Conservation (phyloP, 2,329 filamentous ascomycete genomes). For the Talaromyces marneffei region DNA sequence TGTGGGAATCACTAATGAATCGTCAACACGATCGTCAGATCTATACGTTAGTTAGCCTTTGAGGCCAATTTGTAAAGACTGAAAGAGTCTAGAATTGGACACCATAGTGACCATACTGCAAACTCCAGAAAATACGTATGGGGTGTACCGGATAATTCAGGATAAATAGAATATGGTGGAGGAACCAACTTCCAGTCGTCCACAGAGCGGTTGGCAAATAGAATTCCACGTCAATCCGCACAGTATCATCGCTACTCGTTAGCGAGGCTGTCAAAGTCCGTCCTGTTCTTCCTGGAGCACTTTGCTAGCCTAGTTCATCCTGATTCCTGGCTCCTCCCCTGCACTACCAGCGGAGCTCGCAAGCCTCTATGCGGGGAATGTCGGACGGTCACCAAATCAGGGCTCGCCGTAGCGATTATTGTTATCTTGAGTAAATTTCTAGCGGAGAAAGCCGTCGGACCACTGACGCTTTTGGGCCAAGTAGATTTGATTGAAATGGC, state of each 20-base stretch:
- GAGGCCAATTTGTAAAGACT: not conserved
- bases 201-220: not conserved
- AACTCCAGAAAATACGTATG: not conserved
- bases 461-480: not conserved
- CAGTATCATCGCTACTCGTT: not conserved
- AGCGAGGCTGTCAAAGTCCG: not conserved
- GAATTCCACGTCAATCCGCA: not conserved
- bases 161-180: not conserved
- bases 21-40: not conserved
- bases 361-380: slow-evolving; percentile 7
- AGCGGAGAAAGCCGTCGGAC: not conserved
- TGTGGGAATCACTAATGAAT: not conserved
- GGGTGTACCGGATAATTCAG: not conserved
- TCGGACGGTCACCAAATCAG: slow-evolving; percentile 2
- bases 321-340: not conserved
- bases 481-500: not conserved
- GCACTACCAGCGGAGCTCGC: not conserved
- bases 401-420: not conserved
- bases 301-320: not conserved
- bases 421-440: not conserved
- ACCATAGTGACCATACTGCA: not conserved
- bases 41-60: not conserved
- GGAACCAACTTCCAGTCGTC: too few species aligned
- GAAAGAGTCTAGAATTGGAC: too few species aligned
- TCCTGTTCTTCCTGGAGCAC: not conserved